Conservation (phyloP, 106 monocot genomes). For the Hemerocallis citrina region DNA sequence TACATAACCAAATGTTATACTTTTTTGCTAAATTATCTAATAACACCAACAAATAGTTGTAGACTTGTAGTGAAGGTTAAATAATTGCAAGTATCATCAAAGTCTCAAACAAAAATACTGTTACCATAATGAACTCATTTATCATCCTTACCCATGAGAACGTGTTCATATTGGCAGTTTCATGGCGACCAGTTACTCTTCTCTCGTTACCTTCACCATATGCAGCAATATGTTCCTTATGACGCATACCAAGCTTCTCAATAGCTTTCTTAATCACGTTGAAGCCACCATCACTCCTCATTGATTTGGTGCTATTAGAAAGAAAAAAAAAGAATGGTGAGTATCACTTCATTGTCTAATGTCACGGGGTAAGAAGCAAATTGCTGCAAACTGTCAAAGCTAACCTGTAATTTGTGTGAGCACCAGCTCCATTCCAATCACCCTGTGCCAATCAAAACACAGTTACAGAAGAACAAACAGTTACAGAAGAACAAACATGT, state of each 20-base stretch:
- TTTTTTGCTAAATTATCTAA: too few relatives aligned
- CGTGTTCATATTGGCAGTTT: slow-evolving; percentile 68
- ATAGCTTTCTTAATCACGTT: slow-evolving; percentile 67
- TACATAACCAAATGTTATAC: too few relatives aligned
- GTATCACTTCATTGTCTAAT: neutral
- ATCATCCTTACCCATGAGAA: slow-evolving; percentile 47
- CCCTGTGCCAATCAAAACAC: too few relatives aligned
- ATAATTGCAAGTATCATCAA: too few relatives aligned
- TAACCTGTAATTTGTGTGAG: slow-evolving; percentile 71
- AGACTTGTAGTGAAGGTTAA: too few relatives aligned
- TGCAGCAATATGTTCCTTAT: slow-evolving; percentile 71
- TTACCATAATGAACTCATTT: too few relatives aligned
- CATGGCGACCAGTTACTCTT: slow-evolving; percentile 56
- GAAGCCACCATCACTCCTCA: slow-evolving; percentile 53
- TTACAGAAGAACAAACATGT: neutral
- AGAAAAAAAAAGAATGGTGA: neutral
- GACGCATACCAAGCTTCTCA: slow-evolving; percentile 52
- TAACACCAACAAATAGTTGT: too few relatives aligned
- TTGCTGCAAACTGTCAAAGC: neutral
- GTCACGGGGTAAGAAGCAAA: neutral
- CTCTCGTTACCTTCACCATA: slow-evolving; percentile 68
- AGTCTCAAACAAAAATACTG: too few relatives aligned
- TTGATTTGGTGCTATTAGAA: slow-evolving; percentile 52
- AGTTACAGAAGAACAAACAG: neutral
- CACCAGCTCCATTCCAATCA: slow-evolving; percentile 83